phyloP scores from a whole-genome alignment of 495 filamentous ascomycete genomes.

The Aspergillus nanangensis region DNA sequence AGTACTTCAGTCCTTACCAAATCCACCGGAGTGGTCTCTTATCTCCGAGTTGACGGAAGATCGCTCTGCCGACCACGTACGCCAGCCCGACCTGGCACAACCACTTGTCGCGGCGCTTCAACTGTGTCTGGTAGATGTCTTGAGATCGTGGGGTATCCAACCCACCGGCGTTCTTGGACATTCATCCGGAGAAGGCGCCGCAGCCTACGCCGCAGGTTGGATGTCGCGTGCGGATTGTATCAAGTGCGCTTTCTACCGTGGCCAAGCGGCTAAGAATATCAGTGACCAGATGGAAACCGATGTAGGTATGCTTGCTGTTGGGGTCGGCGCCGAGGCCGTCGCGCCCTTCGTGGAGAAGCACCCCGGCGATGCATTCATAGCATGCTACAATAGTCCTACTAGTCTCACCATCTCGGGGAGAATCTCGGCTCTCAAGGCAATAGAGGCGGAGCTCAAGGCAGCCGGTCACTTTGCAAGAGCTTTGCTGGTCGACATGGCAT shows the following conservation, averaged over 20 bases:
- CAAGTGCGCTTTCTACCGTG: constrained; percentile 22
- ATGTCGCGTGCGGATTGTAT: constrained; percentile 18
- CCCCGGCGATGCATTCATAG: constrained; percentile 16
- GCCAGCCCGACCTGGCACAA: constrained; percentile 8
- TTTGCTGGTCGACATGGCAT: constrained; percentile 28
- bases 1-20: constrained; percentile 12
- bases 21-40: constrained; percentile 10
- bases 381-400: constrained; percentile 39
- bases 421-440: constrained; percentile 28
- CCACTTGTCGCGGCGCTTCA: constrained; percentile 26
- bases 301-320: constrained; percentile 2
- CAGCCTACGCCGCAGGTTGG: constrained; percentile 22
- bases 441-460: constrained; percentile 27
- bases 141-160: constrained; percentile 17
- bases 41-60: constrained; percentile 8
- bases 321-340: constrained; percentile 15
- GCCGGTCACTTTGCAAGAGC: constrained; percentile 20
- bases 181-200: constrained; percentile 32
- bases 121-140: constrained; percentile 17
- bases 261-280: constrained; percentile 2
- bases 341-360: constrained; percentile 13
- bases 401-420: constrained; percentile 42
- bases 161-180: constrained; percentile 21
- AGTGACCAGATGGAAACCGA: neutral
- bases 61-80: constrained; percentile 3